phyloP scores from a whole-genome alignment of 495 filamentous ascomycete species.

The Cladorrhinum samala region DNA sequence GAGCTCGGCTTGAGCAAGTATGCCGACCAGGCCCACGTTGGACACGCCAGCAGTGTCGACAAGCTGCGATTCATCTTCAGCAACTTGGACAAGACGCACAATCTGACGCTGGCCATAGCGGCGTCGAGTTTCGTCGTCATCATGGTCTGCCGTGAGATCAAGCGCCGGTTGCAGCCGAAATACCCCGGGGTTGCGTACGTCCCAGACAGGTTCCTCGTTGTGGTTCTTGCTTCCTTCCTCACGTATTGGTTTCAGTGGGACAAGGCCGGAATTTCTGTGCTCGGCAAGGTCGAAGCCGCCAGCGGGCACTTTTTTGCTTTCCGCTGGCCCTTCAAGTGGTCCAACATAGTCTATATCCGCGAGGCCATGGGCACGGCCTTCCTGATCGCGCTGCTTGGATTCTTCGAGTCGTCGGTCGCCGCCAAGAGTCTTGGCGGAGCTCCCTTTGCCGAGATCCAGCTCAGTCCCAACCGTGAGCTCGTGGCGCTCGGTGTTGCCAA shows the following conservation, averaged over 20 bases:
- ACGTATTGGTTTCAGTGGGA: constrained; percentile 80
- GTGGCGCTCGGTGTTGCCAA: constrained; percentile 90
- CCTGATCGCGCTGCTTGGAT: constrained; percentile 87
- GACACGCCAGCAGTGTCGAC: constrained; percentile 75
- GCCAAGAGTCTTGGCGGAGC: constrained; percentile 78
- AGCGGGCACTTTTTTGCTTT: constrained; percentile 66
- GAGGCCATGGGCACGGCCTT: constrained; percentile 88
- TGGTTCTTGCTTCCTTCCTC: constrained; percentile 77
- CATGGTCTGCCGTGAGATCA: constrained; percentile 77
- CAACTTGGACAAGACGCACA: constrained; percentile 59
- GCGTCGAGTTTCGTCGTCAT: constrained; percentile 79
- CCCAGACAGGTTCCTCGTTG: constrained; percentile 87
- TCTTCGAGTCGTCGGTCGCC: constrained; percentile 98
- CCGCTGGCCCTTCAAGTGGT: constrained; percentile 72
- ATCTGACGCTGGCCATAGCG: constrained; percentile 67
- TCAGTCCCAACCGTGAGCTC: constrained; percentile 91
- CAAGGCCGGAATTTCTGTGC: constrained; percentile 67
- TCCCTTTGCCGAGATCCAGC: constrained; percentile 61
- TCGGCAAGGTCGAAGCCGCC: constrained; percentile 71
- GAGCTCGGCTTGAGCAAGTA: constrained; percentile 70
- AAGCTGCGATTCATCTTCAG: constrained; percentile 75
- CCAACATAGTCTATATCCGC: constrained; percentile 73
- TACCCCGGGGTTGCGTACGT: constrained; percentile 80
- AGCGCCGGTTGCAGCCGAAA: constrained; percentile 73
- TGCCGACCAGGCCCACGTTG: constrained; percentile 52